Evolutionary conservation across 108 stramenopile species (phyloP), one percentile per base, ranked within the genome.

Genomic region (Skeletonema tropicum): DNA sequence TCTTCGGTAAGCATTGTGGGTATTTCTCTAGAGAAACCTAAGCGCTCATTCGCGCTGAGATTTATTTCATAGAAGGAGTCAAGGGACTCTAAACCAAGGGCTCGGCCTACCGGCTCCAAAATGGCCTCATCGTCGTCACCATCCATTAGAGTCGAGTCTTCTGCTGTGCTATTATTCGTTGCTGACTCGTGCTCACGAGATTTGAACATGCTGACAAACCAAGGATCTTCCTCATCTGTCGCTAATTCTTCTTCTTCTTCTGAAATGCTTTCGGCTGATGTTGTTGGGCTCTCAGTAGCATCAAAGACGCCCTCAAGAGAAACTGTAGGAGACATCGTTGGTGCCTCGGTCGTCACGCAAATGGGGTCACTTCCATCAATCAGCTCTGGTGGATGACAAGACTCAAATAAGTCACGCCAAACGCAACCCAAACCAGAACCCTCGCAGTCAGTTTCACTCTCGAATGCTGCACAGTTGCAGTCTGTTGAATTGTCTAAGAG

Each of bases 301-400:
- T 75, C 83, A 33, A 82, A 69, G n/a, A 35, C 26, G 31, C 55
- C 80, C 23, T 72, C 66, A 21, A 80, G 41, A 30, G 65, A 74
- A 10, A 80, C 70, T 3, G 87, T 82, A 11, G 87, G 85, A 3
- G 85, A 52, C 73, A 85, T 83, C 5, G 85, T 86, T 3, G 87
- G 85, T 8, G 79, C 83, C 26, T 82, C 68, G 11, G 85, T 86
- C 7, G 71, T 60, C n/a, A 73, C 45, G 45, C 85, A 86, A 67
- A 88, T 88, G 2, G 87, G 85, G n/a, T 76, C 76, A 38, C 81
- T 64, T 30, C 80, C 85, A 73, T 87, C 83, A 39, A 89, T 86
- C 60, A 83, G 39, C 45, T 89, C 85, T 26, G 89, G 85, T 1
- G 86, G 80, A 35, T 83, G 80, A 66, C 87, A 87, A 68, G 72